Conservation (phyloP, 2,329 filamentous ascomycete species). For the Colletotrichum camelliae region DNA sequence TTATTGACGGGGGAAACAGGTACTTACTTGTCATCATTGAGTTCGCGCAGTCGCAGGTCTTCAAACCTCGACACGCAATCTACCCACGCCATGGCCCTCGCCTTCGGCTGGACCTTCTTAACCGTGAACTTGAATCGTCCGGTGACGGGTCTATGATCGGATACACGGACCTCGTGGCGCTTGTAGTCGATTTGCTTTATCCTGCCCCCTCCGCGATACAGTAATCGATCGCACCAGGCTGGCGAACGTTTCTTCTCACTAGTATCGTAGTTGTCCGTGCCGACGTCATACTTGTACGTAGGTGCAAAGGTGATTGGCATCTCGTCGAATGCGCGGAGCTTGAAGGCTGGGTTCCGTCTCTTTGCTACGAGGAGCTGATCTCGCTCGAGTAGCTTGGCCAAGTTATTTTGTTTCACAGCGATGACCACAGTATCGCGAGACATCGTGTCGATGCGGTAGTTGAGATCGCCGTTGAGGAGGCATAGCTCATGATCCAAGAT, state of each 20-base stretch:
- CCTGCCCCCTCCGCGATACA: constrained; percentile 83
- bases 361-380: constrained; percentile 91
- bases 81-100: constrained; percentile 71
- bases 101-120: constrained; percentile 77
- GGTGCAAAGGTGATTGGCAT: constrained; percentile 89
- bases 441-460: constrained; percentile 98
- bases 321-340: constrained; percentile 89
- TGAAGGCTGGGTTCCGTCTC: constrained; percentile 88
- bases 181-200: constrained; percentile 89
- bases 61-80: constrained; percentile 78
- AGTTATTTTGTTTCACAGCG: constrained; percentile 80
- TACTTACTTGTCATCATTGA: constrained; percentile 78
- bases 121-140: constrained; percentile 82
- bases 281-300: constrained; percentile 98
- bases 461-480: constrained; percentile 92
- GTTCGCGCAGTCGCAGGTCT: constrained; percentile 70
- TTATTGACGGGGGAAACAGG: not conserved
- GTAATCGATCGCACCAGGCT: constrained; percentile 93
- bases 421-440: constrained; percentile 90
- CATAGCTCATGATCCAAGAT: constrained; percentile 98
- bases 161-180: constrained; percentile 87
- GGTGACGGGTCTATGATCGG: constrained; percentile 92
- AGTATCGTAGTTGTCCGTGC: constrained; percentile 90
- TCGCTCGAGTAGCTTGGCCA: constrained; percentile 85
- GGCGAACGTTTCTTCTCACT: constrained; percentile 94